Base-by-base conservation (phyloP, 192 early-diverging fungal genomes). In the Umbelopsis isabellina region DNA sequence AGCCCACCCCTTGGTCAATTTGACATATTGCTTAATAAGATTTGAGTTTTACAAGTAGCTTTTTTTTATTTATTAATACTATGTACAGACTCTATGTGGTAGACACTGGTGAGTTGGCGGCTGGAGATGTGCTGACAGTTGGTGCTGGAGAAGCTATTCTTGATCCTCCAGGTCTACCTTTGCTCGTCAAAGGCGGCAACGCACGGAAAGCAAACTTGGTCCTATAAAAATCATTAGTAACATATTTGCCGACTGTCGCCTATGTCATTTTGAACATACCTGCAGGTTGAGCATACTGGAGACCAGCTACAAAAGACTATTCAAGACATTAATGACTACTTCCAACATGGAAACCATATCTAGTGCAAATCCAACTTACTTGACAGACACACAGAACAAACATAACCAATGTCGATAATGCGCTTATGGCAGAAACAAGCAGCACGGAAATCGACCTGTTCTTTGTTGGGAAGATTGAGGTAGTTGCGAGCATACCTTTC, bases 301-400 rank as follows among this genome's bases (percentile, higher is more conserved):
- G 89, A 85, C 72, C 83, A 84, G 49, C 82, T 73, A 71, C 91
- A 92, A 79, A 92, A 92, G 68, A 92, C 83, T 84, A 66, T 25
- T 13, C 49, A 46, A 20, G 9, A 35, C 8, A n/a, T 58, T 12
- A 61, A 16, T 22, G 16, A 46, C 4, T 30, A n/a, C 23, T 41
- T 55, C 25, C 13, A 23, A 10, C 23, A 25, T 49, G 4, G 23
- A 45, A 25, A 37, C n/a, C 21, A 22, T 50, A n/a, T 37, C 49
- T 9, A 49, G 71, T 66, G 25, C 35, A 18, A 44, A 27, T 12
- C 41, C 41, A 48, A 69, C 78, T 77, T 88, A 94, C 93, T 97
- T 18, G 98, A 96, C 30, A 99, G 77, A 73, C 98, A 99, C 13
- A 98, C 97, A 1, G 95, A 97, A 75, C 98, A 99, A n/a, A 99